Conservation (phyloP, 2,329 filamentous ascomycete genomes). For the Fusarium sp. region DNA sequence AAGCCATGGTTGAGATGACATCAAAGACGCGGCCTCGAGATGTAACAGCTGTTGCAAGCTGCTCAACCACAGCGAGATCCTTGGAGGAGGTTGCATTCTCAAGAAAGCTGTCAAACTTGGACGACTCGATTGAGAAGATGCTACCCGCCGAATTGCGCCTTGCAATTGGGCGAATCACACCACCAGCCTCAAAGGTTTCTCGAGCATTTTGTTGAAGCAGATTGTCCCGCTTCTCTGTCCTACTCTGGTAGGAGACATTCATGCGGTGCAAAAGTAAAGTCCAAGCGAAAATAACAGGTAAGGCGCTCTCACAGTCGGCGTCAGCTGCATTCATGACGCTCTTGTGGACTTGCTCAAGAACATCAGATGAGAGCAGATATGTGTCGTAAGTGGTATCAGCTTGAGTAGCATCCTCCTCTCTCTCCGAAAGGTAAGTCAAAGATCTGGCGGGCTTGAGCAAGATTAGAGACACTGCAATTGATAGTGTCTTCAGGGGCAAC, state of each 20-base stretch:
- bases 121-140: constrained; percentile 71
- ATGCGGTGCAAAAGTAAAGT: constrained; percentile 79
- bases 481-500: constrained; percentile 75
- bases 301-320: constrained; percentile 70
- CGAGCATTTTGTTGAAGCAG: constrained; percentile 69
- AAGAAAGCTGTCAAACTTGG: constrained; percentile 70
- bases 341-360: constrained; percentile 79
- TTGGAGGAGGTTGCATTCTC: constrained; percentile 63
- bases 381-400: constrained; percentile 57
- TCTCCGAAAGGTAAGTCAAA: constrained; percentile 56
- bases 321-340: constrained; percentile 73
- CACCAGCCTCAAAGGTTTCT: constrained; percentile 66
- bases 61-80: constrained; percentile 64
- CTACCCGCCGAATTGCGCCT: constrained; percentile 71
- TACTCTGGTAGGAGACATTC: constrained; percentile 70
- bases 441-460: constrained; percentile 76
- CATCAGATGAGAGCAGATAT: constrained; percentile 77
- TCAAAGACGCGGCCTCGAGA: constrained; percentile 66
- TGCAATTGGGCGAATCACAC: constrained; percentile 55
- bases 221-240: constrained; percentile 71
- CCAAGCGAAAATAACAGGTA: constrained; percentile 85
- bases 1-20: constrained; percentile 64
- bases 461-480: constrained; percentile 76
- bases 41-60: constrained; percentile 62
- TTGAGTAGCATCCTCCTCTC: constrained; percentile 53